Conservation (phyloP, 352 stramenopile genomes). For the Blastocystis sp. region DNA sequence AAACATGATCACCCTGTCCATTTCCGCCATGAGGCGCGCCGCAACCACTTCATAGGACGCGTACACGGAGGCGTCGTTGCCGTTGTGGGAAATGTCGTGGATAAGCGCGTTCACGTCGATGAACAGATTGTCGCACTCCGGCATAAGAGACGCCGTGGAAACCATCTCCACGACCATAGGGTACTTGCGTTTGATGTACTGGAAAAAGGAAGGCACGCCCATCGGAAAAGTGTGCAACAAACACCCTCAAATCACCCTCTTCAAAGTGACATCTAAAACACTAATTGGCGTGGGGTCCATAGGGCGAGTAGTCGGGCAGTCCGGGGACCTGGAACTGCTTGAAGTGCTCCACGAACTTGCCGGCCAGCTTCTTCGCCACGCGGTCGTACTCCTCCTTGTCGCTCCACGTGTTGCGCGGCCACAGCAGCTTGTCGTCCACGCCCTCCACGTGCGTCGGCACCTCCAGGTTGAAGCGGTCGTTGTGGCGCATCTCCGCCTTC, state of each 20-base stretch:
- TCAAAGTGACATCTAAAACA: background rate
- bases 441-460: no score
- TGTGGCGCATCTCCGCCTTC: no score
- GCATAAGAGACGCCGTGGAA: background rate
- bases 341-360: no score
- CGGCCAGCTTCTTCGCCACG: no score
- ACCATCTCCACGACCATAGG: constrained; percentile 36
- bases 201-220: constrained; percentile 43
- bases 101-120: constrained; percentile 58
- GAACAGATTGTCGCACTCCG: constrained; percentile 58
- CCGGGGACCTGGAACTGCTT: no score
- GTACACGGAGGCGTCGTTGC: background rate
- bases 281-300: no score
- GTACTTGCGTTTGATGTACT: constrained; percentile 24
- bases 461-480: no score
- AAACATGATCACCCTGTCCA: constrained; percentile 48
- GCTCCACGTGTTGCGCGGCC: no score
- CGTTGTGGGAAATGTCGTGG: background rate
- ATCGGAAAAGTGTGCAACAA: background rate
- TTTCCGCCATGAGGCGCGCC: constrained; percentile 15
- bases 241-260: background rate
- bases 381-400: no score
- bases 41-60: constrained; percentile 10
- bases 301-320: no score
- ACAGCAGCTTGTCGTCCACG: no score